Conservation (phyloP, 768 basidiomycete genomes). For the Amanita muscaria region DNA sequence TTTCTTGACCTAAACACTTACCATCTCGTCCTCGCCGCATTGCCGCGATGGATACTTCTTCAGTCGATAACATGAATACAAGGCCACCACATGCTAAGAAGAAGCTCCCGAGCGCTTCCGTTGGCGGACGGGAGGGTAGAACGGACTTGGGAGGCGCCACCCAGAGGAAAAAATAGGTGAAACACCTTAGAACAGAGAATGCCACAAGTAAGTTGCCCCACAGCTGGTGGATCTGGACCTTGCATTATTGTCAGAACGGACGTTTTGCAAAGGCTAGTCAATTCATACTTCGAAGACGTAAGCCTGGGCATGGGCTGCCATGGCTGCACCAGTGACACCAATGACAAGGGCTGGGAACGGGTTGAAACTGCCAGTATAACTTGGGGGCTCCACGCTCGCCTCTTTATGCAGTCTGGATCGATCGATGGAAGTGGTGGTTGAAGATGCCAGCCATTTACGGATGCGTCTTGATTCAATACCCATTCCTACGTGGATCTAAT, state of each 20-base stretch:
- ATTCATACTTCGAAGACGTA: conserved; percentile 73
- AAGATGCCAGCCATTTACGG: conserved; percentile 63
- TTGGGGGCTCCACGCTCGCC: conserved; percentile 55
- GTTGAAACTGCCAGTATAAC: conserved; percentile 75
- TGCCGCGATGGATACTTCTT: conserved; percentile 83
- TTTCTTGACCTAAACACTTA: conserved; percentile 21
- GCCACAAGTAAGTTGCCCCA: conserved; percentile 86
- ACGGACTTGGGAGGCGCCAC: conserved; percentile 72
- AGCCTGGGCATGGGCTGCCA: conserved; percentile 85
- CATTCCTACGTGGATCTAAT: conserved; percentile 35
- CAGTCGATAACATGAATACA: conserved; percentile 83
- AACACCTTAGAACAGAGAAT: conserved; percentile 69
- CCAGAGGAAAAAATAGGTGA: conserved; percentile 96
- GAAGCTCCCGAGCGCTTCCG: conserved; percentile 84
- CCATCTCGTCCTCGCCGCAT: conserved; percentile 88
- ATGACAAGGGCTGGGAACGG: conserved; percentile 91
- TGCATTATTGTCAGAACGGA: conserved; percentile 1
- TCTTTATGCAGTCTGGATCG: conserved; percentile 26
- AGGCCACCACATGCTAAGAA: conserved; percentile 84
- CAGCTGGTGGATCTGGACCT: conserved; percentile 83
- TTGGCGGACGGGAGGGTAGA: conserved; percentile 89
- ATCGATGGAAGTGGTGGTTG: conserved; percentile 30
- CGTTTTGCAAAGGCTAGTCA: background rate
- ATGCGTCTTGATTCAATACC: conserved; percentile 74
- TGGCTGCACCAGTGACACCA: conserved; percentile 88